phyloP scores from a whole-genome alignment of 257 asterid genomes.

The Solanum infundibuliforme region DNA sequence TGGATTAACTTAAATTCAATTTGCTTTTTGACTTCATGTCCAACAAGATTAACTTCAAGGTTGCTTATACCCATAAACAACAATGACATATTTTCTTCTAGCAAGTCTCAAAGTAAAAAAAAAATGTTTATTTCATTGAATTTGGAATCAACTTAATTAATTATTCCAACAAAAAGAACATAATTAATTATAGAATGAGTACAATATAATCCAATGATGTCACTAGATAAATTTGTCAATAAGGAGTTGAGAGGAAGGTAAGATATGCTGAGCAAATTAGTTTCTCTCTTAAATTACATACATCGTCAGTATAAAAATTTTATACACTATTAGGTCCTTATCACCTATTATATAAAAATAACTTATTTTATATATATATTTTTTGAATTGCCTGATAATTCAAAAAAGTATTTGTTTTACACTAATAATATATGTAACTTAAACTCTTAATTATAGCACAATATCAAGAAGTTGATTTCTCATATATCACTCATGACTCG shows the following conservation, averaged over 20 bases:
- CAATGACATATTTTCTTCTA: neutral
- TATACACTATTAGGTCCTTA: neutral
- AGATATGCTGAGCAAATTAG: constrained; percentile 1
- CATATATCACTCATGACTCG: neutral
- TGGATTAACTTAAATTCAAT: neutral
- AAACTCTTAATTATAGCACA: neutral
- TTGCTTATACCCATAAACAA: constrained; percentile 1
- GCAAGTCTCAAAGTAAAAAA: neutral
- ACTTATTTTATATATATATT: neutral
- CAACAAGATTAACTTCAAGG: neutral
- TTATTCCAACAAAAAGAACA: neutral
- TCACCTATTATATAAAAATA: neutral
- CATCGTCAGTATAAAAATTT: neutral
- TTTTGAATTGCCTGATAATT: neutral
- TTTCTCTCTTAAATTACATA: neutral
- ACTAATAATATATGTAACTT: neutral
- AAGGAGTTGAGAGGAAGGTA: constrained; percentile 6
- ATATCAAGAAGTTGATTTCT: too few species aligned
- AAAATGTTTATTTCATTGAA: neutral
- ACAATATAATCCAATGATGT: neutral
- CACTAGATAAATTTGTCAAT: neutral
- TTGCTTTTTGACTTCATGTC: neutral
- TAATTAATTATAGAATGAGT: neutral
- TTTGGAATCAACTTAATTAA: neutral
- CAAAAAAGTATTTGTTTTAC: neutral